These are phyloP conservation scores for Vachellia collinsii DNA, from an alignment of 306 rosid genomes.

Conservation along the genomic window DNA sequence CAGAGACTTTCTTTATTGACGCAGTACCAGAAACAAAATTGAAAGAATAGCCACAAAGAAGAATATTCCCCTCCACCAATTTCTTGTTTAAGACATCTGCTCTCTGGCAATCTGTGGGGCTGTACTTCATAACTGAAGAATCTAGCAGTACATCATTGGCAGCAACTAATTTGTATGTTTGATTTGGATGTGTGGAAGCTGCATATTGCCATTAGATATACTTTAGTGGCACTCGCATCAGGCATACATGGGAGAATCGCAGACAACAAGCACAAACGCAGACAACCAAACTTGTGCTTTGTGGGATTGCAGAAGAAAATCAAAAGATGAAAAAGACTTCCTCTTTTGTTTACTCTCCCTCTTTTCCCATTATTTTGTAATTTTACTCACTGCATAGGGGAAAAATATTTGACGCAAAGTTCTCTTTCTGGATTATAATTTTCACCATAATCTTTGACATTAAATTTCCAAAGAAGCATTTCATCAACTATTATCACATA, in stretches of 20 bases:
- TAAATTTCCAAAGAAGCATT: conserved; percentile 7
- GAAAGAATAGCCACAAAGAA: conserved; percentile 98
- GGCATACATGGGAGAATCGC: conserved; percentile 13
- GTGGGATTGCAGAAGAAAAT: conserved; percentile 3
- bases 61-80: conserved; percentile 89
- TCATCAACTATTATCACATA: neutral
- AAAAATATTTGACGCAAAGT: neutral
- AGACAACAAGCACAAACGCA: conserved; percentile 1
- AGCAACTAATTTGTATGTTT: conserved; percentile 82
- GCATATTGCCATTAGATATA: conserved; percentile 42
- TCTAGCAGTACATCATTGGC: conserved; percentile 93
- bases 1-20: conserved; percentile 83
- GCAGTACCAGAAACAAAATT: conserved; percentile 89
- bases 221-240: conserved; percentile 31
- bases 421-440: neutral
- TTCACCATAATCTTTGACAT: conserved; percentile 17
- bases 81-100: conserved; percentile 90
- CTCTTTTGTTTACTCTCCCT: conserved; percentile 11
- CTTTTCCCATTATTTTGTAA: neutral
- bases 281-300: conserved; percentile 7
- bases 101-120: conserved; percentile 94
- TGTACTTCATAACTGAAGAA: conserved; percentile 82
- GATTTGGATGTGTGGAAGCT: conserved; percentile 84
- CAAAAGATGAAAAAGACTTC: neutral
- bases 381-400: conserved; percentile 1